Evolutionary conservation across 148 eudicot genomes (phyloP).

Genomic region (Camellia sinensis): DNA sequence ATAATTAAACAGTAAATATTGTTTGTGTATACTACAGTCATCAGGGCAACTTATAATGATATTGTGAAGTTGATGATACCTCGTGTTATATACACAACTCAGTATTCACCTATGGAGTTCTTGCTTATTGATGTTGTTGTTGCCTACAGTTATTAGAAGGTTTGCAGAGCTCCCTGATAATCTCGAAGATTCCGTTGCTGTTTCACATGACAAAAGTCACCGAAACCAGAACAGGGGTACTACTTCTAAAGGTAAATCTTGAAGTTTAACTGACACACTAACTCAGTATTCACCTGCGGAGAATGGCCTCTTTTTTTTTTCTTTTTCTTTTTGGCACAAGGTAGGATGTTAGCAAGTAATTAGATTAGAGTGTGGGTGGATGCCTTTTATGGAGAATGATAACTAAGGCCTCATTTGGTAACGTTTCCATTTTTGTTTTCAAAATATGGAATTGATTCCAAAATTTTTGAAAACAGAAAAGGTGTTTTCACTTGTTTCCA

Average conservation of each 20-base stretch:
- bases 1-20: too few species aligned
- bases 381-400: not conserved
- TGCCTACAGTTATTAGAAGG: constrained; percentile 76
- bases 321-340: not conserved
- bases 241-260: constrained; percentile 2
- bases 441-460: too few species aligned
- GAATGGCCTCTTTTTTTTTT: not conserved
- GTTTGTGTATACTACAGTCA: too few species aligned
- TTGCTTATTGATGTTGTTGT: not conserved
- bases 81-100: not conserved
- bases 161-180: constrained; percentile 67
- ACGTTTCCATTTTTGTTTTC: too few species aligned
- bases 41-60: not conserved
- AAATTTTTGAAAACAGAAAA: too few species aligned
- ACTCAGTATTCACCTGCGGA: not conserved
- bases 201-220: constrained; percentile 61
- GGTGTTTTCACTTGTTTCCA: too few species aligned
- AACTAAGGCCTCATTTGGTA: too few species aligned
- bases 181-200: constrained; percentile 67
- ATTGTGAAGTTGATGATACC: not conserved
- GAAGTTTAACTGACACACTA: not conserved
- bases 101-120: not conserved
- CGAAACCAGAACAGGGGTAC: constrained; percentile 39
- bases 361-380: too few species aligned
- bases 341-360: too few species aligned